Evolutionary conservation across 768 basidiomycete genomes (phyloP).

Genomic region (Auricularia auricula-judae): DNA sequence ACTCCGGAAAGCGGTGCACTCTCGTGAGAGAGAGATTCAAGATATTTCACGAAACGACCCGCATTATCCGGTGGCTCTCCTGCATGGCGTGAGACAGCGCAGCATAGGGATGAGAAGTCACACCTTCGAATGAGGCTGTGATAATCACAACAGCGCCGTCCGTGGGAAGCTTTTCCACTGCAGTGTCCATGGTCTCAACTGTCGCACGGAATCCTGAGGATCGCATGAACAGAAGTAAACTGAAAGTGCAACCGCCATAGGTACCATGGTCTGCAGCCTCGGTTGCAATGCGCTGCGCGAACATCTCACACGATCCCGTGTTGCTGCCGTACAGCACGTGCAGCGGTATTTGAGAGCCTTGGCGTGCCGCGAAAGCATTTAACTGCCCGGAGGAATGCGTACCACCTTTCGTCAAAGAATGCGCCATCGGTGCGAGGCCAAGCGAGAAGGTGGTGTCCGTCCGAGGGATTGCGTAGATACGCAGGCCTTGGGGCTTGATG

Average conservation of each 20-base stretch:
- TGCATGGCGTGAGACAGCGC: conserved; percentile 5
- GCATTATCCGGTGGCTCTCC: conserved; percentile 41
- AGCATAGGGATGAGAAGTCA: background rate
- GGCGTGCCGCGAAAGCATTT: background rate
- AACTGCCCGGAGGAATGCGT: no score
- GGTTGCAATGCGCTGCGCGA: conserved; percentile 33
- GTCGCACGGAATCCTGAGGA: conserved; percentile 26
- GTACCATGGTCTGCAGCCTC: conserved; percentile 28
- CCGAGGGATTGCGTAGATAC: conserved; percentile 30
- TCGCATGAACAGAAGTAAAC: background rate
- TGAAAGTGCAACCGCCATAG: background rate
- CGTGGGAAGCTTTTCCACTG: conserved; percentile 24
- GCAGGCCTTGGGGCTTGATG: conserved; percentile 34
- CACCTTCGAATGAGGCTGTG: conserved; percentile 39
- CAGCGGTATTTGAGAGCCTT: conserved; percentile 14
- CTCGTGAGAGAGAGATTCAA: background rate
- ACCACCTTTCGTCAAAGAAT: background rate
- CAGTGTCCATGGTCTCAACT: conserved; percentile 31
- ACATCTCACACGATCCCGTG: conserved; percentile 37
- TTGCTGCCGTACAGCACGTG: conserved; percentile 36
- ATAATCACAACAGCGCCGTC: conserved; percentile 35
- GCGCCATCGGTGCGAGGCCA: background rate
- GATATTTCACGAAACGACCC: conserved; percentile 30
- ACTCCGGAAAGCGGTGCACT: background rate
- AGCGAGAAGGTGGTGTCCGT: conserved; percentile 4